Evolutionary conservation across 2,329 filamentous ascomycete genomes (phyloP), one percentile per base, ranked within the genome.

Genomic region (Exserohilum rostratum): DNA sequence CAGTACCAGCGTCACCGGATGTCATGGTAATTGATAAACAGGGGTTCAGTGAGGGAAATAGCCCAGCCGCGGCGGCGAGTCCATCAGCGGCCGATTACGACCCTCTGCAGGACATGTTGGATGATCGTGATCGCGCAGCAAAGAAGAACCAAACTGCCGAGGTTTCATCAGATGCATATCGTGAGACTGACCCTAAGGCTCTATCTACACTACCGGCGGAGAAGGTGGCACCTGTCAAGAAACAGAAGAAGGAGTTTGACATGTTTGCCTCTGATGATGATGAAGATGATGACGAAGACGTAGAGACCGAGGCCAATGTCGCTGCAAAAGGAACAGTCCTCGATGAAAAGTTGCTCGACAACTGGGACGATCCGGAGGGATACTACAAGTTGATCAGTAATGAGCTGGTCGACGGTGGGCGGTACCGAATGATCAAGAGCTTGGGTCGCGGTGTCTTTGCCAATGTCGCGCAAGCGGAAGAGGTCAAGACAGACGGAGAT

Each of bases 401-500:
- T 69, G 95, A 99, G 79, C 80, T 98, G 46, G 83, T 99, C 59
- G 90, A 96, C 31, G 87, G 87, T 27, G 88, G 88, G 29, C 89
- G 92, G 30, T 98, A 98, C 75, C 90, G 95, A 71, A 87, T 99
- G 29, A 89, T 93, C 73, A 87, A 93, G 54, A 88, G 88, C 47
- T 83, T 99, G 18, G 95, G 95, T 60, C 92, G 91, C 76, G 95
- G 95, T 66, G 96, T 97, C 84, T 99, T 97, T 74, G 96, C 95
- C 0, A 92, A 91, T 7, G 95, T 99, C n/a, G 91, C 95, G 48
- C 87, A 91, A 61, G 95, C 95, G 18, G 83, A 67, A 61, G 67
- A 70, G 20, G 56, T 60, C 9, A 58, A 49, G 10, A 50, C 53
- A 9, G 58, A 57, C 9, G 55, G 90, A 84, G 40, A 71, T 27